Base-by-base conservation (phyloP, 345 rosid species). In the Garcia nutans region DNA sequence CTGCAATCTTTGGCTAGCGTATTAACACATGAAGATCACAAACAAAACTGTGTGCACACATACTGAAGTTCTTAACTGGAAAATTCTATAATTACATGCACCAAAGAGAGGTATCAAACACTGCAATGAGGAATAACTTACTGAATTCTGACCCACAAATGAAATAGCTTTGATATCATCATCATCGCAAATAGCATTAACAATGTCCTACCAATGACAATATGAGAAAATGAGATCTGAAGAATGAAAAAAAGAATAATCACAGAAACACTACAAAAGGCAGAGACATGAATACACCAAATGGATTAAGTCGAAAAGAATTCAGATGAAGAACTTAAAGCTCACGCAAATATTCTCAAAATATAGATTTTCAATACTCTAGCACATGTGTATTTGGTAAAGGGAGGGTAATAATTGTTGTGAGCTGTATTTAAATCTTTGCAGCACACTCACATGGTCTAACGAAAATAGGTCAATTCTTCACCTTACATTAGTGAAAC, bases 121-220 rank as follows among this genome's bases (percentile, higher is more conserved):
- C 12, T 16, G 24, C 70, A 77, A 20, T 13, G 17, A 28, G 23
- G 55, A 71, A 41, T 45, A 17, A 81, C 86, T 82, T 80, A 87
- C 88, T 5, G 59, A 68, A 81, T 76, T 76, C 42, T 84, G 78
- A 70, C 87, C 88, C 67, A 76, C 70, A 12, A 82, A 85, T 8
- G 88, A 83, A 60, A 87, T 52, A 66, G 90, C 85, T 77, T 85
- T 85, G 71, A 87, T 80, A 66, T 87, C 87, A 58, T 83, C 88
- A 76, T 87, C 87, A 66, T 87, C 88, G 28, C 84, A 87, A 71
- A 87, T 85, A 57, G 78, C 72, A 80, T 83, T 80, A 55, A 78
- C 41, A 65, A 87, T 81, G 54, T 87, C 90, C 90, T 87, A 88
- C 75, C 13, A 70, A 45, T 26, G 45, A 42, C 19, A 58, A 58